phyloP scores from a whole-genome alignment of 352 stramenopile genomes.

The Phytophthora citrophthora region DNA sequence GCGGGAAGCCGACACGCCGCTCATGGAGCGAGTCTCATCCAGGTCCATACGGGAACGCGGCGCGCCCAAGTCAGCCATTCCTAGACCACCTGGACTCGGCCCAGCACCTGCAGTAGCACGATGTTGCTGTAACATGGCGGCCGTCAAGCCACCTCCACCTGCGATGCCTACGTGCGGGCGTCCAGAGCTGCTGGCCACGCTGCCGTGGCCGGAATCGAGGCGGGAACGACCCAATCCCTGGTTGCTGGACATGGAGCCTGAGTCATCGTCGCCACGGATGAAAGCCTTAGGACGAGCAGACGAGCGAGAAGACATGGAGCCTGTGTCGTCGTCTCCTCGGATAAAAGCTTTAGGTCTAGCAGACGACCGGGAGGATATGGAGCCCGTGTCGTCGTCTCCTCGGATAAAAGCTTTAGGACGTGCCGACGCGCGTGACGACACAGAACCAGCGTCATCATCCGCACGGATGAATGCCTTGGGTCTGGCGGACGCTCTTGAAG shows the following conservation, averaged over 20 bases:
- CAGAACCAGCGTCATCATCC: slow-evolving; percentile 39
- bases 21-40: slow-evolving; percentile 47
- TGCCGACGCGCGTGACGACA: slow-evolving; percentile 29
- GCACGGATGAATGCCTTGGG: slow-evolving; percentile 37
- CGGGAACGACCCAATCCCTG: slow-evolving; percentile 18
- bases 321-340: slow-evolving; percentile 34
- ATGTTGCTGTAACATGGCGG: slow-evolving; percentile 50
- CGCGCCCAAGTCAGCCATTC: slow-evolving; percentile 25
- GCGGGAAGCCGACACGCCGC: slow-evolving; percentile 30
- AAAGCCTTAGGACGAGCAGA: slow-evolving; percentile 35
- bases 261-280: slow-evolving; percentile 27
- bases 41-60: slow-evolving; percentile 25
- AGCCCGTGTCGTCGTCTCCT: slow-evolving; percentile 39
- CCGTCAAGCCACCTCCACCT: slow-evolving; percentile 40
- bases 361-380: slow-evolving; percentile 28
- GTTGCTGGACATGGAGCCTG: slow-evolving; percentile 42
- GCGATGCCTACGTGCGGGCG: slow-evolving; percentile 40
- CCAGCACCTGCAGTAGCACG: slow-evolving; percentile 14
- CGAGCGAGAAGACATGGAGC: slow-evolving; percentile 33
- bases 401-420: slow-evolving; percentile 39
- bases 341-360: slow-evolving; percentile 38
- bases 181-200: slow-evolving; percentile 19
- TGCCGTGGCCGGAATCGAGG: slow-evolving; percentile 28
- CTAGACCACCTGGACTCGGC: neutral
- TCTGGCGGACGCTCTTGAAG: slow-evolving; percentile 29